These are phyloP conservation scores for Tetratostichococcus sp. DNA, from an alignment of 139 green algal genomes.

Conservation along the genomic window DNA sequence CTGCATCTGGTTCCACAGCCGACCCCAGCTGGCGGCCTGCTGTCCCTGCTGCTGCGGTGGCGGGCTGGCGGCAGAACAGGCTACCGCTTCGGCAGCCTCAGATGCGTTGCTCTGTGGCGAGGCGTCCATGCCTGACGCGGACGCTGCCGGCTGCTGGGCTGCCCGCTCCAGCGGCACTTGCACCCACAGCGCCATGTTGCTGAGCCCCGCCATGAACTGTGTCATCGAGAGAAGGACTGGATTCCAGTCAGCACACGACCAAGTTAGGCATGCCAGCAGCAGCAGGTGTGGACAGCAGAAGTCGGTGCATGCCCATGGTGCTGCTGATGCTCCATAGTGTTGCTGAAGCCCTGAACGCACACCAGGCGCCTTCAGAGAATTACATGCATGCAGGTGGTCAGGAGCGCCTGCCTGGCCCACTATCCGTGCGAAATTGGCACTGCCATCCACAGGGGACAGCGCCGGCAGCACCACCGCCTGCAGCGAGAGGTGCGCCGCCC, in stretches of 20 bases:
- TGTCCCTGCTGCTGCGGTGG: slow-evolving; percentile 13
- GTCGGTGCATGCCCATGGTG: too few species aligned
- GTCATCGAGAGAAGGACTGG: background rate
- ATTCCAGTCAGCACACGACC: too few species aligned
- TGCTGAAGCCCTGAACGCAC: too few species aligned
- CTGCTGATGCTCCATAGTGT: too few species aligned
- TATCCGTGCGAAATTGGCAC: slow-evolving; percentile 68
- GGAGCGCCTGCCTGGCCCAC: slow-evolving; percentile 64
- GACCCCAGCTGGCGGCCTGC: slow-evolving; percentile 46
- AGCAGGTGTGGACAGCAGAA: too few species aligned
- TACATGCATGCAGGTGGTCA: too few species aligned
- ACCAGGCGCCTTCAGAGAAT: too few species aligned
- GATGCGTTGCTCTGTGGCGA: background rate
- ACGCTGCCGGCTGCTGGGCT: background rate
- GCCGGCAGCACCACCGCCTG: slow-evolving; percentile 79
- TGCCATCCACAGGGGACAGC: slow-evolving; percentile 23
- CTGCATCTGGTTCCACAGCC: slow-evolving; percentile 76
- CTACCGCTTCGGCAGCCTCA: background rate
- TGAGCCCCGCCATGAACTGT: slow-evolving; percentile 58
- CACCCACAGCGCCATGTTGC: slow-evolving; percentile 83
- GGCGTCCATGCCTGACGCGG: background rate
- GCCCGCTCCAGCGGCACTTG: slow-evolving; percentile 57
- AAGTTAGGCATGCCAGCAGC: too few species aligned
- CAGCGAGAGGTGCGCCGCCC: slow-evolving; percentile 86
- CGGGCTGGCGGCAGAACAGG: slow-evolving; percentile 2